A percentile compares a stretch with the other conserved stretches of the same genome.
Evolutionary conservation across 208 protist genomes (phyloP).

Genomic region (Crithidia expoeki): DNA sequence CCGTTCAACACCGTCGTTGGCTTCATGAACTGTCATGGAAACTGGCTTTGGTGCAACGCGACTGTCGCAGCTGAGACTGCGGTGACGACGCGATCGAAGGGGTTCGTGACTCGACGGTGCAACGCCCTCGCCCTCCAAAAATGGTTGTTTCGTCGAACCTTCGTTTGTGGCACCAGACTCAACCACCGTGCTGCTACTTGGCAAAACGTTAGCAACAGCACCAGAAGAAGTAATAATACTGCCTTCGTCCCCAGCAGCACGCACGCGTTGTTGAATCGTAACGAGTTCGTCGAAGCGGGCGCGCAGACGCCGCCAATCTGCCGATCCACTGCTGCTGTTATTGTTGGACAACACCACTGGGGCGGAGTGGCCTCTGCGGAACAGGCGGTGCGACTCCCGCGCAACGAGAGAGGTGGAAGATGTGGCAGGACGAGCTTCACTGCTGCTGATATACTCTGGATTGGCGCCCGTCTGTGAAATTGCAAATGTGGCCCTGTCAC

Average conservation of each 20-base stretch:
- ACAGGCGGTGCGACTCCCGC: not conserved
- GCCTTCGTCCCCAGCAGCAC: not conserved
- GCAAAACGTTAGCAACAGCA: not conserved
- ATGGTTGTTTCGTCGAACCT: too few species aligned
- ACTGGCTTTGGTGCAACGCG: not conserved
- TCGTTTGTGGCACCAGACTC: too few species aligned
- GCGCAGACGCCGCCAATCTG: conserved; percentile 19
- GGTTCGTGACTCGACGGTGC: not conserved
- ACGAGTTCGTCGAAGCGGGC: conserved; percentile 36
- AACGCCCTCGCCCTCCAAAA: not conserved
- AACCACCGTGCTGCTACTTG: not conserved
- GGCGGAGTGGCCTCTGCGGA: conserved; percentile 20
- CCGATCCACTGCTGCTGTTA: not conserved
- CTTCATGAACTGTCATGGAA: too few species aligned
- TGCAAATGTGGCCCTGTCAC: not conserved
- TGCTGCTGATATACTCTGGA: too few species aligned
- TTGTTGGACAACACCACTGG: not conserved
- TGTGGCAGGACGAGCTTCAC: not conserved
- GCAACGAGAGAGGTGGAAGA: not conserved
- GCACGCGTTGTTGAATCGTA: conserved; percentile 25
- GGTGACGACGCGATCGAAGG: conserved; percentile 9
- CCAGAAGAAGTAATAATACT: not conserved
- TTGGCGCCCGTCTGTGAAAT: too few species aligned
- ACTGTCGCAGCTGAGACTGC: conserved; percentile 4
- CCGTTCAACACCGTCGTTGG: too few species aligned